Base-by-base conservation (phyloP, 441 rosid species). In the Biscutella laevigata region DNA sequence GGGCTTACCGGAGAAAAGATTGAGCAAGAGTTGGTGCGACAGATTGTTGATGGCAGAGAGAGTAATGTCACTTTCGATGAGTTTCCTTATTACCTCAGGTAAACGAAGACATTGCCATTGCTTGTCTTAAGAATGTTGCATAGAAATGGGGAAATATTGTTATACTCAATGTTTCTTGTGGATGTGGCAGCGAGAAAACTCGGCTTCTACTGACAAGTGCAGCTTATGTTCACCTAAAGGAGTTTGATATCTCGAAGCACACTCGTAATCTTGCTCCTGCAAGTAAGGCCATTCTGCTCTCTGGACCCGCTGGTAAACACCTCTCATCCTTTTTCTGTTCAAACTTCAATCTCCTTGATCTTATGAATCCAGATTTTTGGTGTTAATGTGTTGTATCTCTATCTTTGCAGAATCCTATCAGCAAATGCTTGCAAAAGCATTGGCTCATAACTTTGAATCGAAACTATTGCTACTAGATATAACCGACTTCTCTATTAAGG, bases 351-450 rank as follows among this genome's bases (percentile, higher is more conserved):
- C n/a, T n/a, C n/a, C n/a, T n/a, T n/a, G n/a, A n/a, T n/a, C n/a
- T n/a, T n/a, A n/a, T n/a, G n/a, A n/a, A n/a, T 54, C 39, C 15
- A 4, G 11, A 14, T 6, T 30, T 17, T 50, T n/a, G 20, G 20
- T 1, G 19, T 43, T 43, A 9, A 24, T 29, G 42, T 53, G 50
- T 49, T 24, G 8, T 38, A 12, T 22, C 62, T 44, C 9, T 17
- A 59, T 17, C 66, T 57, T 22, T 68, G 73, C 60, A 88, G 98
- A 92, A 57, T 79, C 75, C 64, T 92, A 92, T 68, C 91, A 80
- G 68, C 98, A 92, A 79, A 82, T 68, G 91, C 96, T 92, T 19
- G 91, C 95, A 53, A 92, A 86, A 76, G 96, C 96, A 51, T 54
- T 83, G 28, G 86, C 98, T 12, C 87, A 88, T 65, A 48, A 59